A percentile compares a stretch with the other conserved stretches of the same genome.
Conservation (phyloP, 768 basidiomycete species). For the Coprinopsis marcescibilis region DNA sequence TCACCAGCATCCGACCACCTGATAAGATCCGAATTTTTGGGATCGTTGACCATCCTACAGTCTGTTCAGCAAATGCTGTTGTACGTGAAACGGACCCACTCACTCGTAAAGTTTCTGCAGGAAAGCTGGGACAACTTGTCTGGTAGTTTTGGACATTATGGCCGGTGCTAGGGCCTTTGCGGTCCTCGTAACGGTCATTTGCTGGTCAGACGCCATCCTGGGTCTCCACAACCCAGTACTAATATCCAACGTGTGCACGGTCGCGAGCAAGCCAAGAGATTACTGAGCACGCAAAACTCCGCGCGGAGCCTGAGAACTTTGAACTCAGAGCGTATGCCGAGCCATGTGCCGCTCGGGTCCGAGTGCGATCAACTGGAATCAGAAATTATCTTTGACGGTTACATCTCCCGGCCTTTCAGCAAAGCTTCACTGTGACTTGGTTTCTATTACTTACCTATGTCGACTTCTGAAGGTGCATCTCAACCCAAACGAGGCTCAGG, state of each 20-base stretch:
- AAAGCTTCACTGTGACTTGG: no score
- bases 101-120: slow-evolving; percentile 91
- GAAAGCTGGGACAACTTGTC: slow-evolving; percentile 64
- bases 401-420: no score
- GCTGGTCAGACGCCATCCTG: slow-evolving; percentile 46
- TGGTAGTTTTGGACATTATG: slow-evolving; percentile 27
- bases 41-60: slow-evolving; percentile 91
- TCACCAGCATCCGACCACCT: slow-evolving; percentile 89
- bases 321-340: no score
- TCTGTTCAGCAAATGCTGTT: slow-evolving; percentile 6
- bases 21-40: slow-evolving; percentile 76
- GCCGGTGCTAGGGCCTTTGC: slow-evolving; percentile 23
- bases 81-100: slow-evolving; percentile 24
- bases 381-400: no score
- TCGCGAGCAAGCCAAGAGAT: not conserved
- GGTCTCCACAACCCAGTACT: not conserved
- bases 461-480: no score
- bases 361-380: no score
- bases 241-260: not conserved
- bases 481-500: no score
- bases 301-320: no score
- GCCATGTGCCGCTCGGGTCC: no score
- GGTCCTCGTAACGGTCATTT: slow-evolving; percentile 50
- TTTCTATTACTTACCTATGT: no score
- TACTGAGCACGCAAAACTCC: no score